These are phyloP conservation scores for Schwanniomyces sp. DNA, from an alignment of 805 yeast species.

Conservation along the genomic window DNA sequence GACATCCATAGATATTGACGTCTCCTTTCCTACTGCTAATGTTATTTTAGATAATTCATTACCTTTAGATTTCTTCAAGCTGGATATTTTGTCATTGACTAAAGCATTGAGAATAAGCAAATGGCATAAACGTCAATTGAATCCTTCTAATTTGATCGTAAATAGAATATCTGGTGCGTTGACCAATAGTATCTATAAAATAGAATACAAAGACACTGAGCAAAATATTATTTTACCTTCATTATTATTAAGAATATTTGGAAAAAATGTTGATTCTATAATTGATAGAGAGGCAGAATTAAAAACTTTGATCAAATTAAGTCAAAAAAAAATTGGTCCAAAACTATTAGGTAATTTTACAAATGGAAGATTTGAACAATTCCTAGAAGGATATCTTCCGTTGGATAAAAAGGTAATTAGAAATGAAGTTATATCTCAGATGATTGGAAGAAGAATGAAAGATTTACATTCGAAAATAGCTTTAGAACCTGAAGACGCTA, in stretches of 20 bases:
- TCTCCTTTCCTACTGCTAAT: slow-evolving; percentile 48
- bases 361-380: slow-evolving; percentile 95
- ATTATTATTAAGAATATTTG: slow-evolving; percentile 79
- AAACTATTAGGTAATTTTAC: slow-evolving; percentile 81
- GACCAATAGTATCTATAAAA: slow-evolving; percentile 84
- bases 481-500: slow-evolving; percentile 55
- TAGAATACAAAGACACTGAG: slow-evolving; percentile 51
- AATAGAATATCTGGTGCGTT: slow-evolving; percentile 86
- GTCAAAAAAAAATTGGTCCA: slow-evolving; percentile 83
- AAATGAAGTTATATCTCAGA: slow-evolving; percentile 70
- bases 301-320: slow-evolving; percentile 66
- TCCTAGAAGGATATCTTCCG: slow-evolving; percentile 77
- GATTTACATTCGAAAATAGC: slow-evolving; percentile 84
- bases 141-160: slow-evolving; percentile 45
- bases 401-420: slow-evolving; percentile 72
- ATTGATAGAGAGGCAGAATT: slow-evolving; percentile 87
- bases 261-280: slow-evolving; percentile 79
- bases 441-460: slow-evolving; percentile 95
- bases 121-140: slow-evolving; percentile 66
- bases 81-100: slow-evolving; percentile 67
- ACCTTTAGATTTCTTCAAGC: slow-evolving; percentile 82
- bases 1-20: slow-evolving; percentile 27
- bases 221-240: slow-evolving; percentile 48
- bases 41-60: slow-evolving; percentile 71
- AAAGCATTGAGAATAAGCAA: slow-evolving; percentile 67